phyloP scores from a whole-genome alignment of 2,329 filamentous ascomycete species.

The Ophiosphaerella korrae region DNA sequence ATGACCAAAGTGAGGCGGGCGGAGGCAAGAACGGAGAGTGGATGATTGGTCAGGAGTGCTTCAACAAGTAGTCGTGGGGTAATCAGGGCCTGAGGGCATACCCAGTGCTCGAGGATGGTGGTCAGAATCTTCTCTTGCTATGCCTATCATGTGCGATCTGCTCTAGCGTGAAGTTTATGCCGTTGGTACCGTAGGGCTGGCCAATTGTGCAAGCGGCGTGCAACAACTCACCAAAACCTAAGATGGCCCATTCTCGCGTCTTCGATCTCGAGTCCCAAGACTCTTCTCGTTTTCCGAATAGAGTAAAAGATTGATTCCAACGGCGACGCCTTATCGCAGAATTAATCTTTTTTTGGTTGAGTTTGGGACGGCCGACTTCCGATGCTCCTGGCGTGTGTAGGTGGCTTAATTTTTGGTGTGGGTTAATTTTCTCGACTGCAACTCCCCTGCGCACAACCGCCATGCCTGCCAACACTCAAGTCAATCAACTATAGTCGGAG shows the following conservation, averaged over 20 bases:
- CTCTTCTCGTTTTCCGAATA: not conserved
- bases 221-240: slow-evolving; percentile 7
- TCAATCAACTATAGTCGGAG: not conserved
- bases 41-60: slow-evolving; percentile 8
- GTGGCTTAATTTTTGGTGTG: slow-evolving; percentile 10
- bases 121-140: not conserved
- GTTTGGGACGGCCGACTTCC: slow-evolving; percentile 2
- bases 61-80: slow-evolving; percentile 6
- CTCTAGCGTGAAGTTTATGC: slow-evolving; percentile 3
- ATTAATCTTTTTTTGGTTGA: not conserved
- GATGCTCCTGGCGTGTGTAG: slow-evolving; percentile 2
- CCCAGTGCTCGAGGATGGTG: not conserved
- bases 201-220: not conserved
- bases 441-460: slow-evolving; percentile 8
- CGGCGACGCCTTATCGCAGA: too few relatives aligned
- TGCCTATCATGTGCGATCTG: slow-evolving; percentile 5
- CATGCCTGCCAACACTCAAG: not conserved
- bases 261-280: not conserved
- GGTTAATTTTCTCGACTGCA: slow-evolving; percentile 7
- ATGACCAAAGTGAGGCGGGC: not conserved
- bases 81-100: not conserved
- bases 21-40: not conserved
- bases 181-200: slow-evolving; percentile 8
- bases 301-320: too few relatives aligned
- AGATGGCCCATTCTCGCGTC: not conserved